phyloP scores from a whole-genome alignment of 1,139 yeast species.

The Zygotorulaspora mrakii region DNA sequence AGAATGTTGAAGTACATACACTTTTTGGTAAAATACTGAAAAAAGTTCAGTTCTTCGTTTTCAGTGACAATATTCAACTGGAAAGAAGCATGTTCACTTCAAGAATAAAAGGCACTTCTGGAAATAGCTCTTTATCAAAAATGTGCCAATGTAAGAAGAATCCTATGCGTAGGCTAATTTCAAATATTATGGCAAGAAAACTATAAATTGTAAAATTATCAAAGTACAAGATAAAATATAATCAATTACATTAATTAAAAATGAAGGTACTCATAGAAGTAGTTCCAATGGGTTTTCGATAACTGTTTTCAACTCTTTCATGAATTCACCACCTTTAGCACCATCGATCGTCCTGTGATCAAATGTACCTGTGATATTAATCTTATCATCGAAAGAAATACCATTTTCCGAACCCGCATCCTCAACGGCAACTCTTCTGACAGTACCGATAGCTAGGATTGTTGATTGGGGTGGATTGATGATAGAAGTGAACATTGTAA shows the following conservation, averaged over 20 bases:
- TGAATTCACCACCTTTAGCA: constrained; percentile 95
- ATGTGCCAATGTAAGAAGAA: no score
- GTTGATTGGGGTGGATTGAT: constrained; percentile 97
- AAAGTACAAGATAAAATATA: background rate
- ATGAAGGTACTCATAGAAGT: constrained; percentile 53
- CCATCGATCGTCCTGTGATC: constrained; percentile 98
- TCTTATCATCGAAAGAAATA: constrained; percentile 84
- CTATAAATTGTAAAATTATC: no score
- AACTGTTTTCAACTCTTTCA: constrained; percentile 85
- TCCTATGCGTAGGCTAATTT: no score
- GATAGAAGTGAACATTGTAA: constrained; percentile 86
- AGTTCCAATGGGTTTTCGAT: constrained; percentile 95
- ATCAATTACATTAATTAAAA: background rate
- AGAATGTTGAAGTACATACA: no score
- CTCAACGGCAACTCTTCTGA: constrained; percentile 88
- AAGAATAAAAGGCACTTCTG: no score
- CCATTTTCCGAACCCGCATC: constrained; percentile 90
- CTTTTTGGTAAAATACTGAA: no score
- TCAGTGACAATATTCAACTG: no score
- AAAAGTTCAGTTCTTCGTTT: no score
- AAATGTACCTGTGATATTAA: constrained; percentile 91
- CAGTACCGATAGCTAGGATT: constrained; percentile 90
- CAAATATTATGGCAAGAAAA: no score
- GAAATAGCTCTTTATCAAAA: background rate
- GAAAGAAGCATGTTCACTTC: no score